phyloP scores from a whole-genome alignment of 257 asterid species.

The Euphrasia confusa region DNA sequence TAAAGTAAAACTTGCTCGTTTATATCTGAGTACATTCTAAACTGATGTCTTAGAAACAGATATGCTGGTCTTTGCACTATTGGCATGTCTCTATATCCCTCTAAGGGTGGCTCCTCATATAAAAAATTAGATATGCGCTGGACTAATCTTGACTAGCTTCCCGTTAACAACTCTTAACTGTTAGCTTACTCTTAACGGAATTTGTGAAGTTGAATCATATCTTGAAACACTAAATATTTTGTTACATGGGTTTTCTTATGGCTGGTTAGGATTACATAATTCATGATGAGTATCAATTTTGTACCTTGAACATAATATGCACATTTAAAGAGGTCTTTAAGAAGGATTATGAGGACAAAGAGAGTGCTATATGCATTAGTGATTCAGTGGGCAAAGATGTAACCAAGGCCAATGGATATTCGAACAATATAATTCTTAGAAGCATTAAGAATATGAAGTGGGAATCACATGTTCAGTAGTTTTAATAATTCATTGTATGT shows the following conservation, averaged over 20 bases:
- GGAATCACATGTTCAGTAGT: not conserved
- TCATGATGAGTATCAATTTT: not conserved
- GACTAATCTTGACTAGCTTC: conserved; percentile 10
- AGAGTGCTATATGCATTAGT: not conserved
- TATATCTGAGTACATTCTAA: conserved; percentile 8
- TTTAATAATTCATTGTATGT: not conserved
- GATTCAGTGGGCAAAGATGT: not conserved
- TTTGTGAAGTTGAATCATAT: not conserved
- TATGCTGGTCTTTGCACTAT: conserved; percentile 5
- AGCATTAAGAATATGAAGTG: not conserved
- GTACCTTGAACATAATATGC: conserved; percentile 9
- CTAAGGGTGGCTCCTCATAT: not conserved
- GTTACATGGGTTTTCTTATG: not conserved
- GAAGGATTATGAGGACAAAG: not conserved
- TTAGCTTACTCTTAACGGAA: not conserved
- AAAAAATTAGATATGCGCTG: not conserved
- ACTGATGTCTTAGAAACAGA: conserved; percentile 8
- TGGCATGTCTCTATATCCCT: not conserved
- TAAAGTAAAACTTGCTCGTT: conserved; percentile 44
- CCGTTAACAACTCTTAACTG: not conserved
- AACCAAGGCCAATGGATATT: not conserved
- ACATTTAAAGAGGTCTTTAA: not conserved
- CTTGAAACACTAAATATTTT: conserved; percentile 1
- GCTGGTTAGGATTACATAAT: conserved; percentile 1
- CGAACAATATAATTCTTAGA: not conserved